phyloP scores from a whole-genome alignment of 345 rosid genomes.

The Eucalyptus pauciflora region DNA sequence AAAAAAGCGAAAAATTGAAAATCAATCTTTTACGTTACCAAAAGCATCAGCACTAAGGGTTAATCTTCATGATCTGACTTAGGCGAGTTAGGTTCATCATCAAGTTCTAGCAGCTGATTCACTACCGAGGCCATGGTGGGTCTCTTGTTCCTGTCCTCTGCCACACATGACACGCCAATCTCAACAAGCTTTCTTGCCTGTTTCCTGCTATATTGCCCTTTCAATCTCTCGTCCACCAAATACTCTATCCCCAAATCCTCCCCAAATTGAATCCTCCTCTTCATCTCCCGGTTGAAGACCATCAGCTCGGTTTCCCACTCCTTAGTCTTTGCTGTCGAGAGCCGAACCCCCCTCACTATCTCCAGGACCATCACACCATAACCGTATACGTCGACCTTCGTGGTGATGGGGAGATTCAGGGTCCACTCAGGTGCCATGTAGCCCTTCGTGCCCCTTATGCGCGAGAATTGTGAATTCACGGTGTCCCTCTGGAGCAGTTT shows the following conservation, averaged over 20 bases:
- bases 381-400: conserved; percentile 30
- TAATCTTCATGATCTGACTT: background rate
- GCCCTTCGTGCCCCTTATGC: conserved; percentile 21
- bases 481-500: conserved; percentile 21
- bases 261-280: background rate
- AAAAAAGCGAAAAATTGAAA: background rate
- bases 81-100: background rate
- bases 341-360: conserved; percentile 22
- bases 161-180: conserved; percentile 11
- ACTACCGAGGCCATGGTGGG: conserved; percentile 23
- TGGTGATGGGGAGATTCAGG: conserved; percentile 18
- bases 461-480: background rate
- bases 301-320: conserved; percentile 17
- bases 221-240: conserved; percentile 17
- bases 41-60: background rate
- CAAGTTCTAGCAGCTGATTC: conserved; percentile 6
- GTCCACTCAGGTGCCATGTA: conserved; percentile 36
- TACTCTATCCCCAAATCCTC: conserved; percentile 14
- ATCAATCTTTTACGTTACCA: background rate
- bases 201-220: conserved; percentile 5
- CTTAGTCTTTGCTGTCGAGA: conserved; percentile 3
- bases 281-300: conserved; percentile 7
- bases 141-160: conserved; percentile 19
- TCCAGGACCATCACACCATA: conserved; percentile 28
- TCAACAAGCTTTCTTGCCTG: conserved; percentile 7